Conservation (phyloP, 768 basidiomycete genomes). For the Tylopilus felleus region DNA sequence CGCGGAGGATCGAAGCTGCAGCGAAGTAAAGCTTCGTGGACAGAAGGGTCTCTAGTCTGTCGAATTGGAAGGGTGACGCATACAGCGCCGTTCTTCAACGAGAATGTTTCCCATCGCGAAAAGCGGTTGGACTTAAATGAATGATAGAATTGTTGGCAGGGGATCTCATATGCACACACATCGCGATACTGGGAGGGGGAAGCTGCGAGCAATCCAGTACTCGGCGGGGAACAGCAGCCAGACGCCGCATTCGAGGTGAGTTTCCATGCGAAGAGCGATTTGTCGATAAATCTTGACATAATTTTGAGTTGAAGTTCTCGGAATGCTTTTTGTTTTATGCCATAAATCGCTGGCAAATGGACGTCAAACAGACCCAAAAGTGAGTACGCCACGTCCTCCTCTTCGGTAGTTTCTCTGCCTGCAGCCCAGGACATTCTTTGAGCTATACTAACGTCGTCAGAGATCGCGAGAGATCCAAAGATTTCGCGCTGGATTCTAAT, state of each 20-base stretch:
- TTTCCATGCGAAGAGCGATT: neutral
- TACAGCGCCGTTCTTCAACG: neutral
- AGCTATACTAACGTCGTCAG: neutral
- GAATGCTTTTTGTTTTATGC: neutral
- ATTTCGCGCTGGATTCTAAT: neutral
- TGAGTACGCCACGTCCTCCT: neutral
- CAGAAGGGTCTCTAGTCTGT: neutral
- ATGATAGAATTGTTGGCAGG: neutral
- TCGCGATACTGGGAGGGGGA: neutral
- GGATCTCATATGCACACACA: neutral
- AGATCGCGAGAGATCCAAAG: neutral
- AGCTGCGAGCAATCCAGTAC: neutral
- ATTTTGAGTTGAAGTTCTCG: neutral
- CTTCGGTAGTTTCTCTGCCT: neutral
- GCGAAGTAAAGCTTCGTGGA: neutral
- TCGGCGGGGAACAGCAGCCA: neutral
- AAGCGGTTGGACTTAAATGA: neutral
- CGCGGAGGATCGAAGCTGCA: neutral
- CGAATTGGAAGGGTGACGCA: neutral
- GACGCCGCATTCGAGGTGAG: neutral
- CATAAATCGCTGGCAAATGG: neutral
- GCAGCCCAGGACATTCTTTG: neutral
- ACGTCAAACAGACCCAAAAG: neutral
- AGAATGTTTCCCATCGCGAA: neutral
- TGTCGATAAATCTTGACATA: neutral